phyloP scores from a whole-genome alignment of 495 filamentous ascomycete genomes.

The Delitschia confertaspora region DNA sequence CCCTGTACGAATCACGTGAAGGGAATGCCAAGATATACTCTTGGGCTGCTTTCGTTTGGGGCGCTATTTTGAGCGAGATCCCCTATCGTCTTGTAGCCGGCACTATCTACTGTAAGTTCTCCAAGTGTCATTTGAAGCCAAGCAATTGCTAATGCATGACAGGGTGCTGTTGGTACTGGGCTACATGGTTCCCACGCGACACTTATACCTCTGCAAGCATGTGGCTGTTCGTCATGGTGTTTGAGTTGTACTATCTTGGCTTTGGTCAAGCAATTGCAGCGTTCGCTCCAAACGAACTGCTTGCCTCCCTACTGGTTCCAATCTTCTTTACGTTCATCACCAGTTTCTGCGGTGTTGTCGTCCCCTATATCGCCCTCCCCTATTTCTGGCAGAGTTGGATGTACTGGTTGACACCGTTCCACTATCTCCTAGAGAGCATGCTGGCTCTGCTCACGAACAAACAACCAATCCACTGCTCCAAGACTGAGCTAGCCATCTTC shows the following conservation, averaged over 20 bases:
- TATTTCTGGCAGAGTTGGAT: slow-evolving; percentile 49
- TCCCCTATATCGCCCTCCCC: slow-evolving; percentile 42
- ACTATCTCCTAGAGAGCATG: slow-evolving; percentile 50
- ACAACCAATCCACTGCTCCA: slow-evolving; percentile 39
- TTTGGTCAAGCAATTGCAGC: slow-evolving; percentile 72
- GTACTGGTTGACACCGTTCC: slow-evolving; percentile 45
- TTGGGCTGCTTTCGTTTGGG: slow-evolving; percentile 62
- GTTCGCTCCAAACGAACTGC: slow-evolving; percentile 60
- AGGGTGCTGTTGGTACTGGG: slow-evolving; percentile 48
- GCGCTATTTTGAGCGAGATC: slow-evolving; percentile 63
- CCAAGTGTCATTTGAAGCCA: not conserved
- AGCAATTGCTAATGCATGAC: slow-evolving; percentile 2
- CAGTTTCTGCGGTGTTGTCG: slow-evolving; percentile 55
- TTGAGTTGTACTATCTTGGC: slow-evolving; percentile 63
- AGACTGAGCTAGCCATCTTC: slow-evolving; percentile 44
- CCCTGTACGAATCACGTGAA: slow-evolving; percentile 63
- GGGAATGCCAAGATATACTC: slow-evolving; percentile 59
- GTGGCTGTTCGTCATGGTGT: slow-evolving; percentile 56
- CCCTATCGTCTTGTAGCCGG: slow-evolving; percentile 58
- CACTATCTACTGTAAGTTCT: slow-evolving; percentile 46
- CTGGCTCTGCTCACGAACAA: slow-evolving; percentile 42
- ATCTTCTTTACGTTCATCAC: slow-evolving; percentile 52
- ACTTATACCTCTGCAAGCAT: slow-evolving; percentile 46
- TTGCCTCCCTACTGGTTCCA: slow-evolving; percentile 51
- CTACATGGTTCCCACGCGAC: slow-evolving; percentile 45